phyloP scores from a whole-genome alignment of 768 basidiomycete genomes.

The Flagelloscypha sp. region DNA sequence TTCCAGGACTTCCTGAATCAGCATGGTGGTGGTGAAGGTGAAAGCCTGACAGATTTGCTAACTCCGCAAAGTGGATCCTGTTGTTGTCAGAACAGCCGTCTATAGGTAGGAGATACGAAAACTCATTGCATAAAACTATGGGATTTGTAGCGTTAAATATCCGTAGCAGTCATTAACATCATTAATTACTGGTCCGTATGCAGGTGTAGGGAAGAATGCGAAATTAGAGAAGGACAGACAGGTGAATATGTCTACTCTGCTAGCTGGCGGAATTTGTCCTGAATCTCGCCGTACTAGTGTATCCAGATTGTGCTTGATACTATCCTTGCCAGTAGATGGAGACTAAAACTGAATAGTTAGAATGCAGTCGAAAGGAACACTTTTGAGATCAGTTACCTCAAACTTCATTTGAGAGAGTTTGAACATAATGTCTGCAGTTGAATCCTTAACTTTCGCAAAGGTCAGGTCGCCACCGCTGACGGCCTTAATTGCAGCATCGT shows the following conservation, averaged over 20 bases:
- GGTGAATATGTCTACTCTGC: conserved; percentile 49
- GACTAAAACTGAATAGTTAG: conserved; percentile 39
- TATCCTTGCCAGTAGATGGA: conserved; percentile 84
- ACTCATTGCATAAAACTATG: too few relatives aligned
- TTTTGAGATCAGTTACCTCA: conserved; percentile 49
- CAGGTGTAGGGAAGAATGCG: too few relatives aligned
- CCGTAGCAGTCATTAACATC: too few relatives aligned
- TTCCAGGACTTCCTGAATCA: too few relatives aligned
- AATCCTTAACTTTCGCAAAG: conserved; percentile 82
- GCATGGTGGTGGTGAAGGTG: too few relatives aligned
- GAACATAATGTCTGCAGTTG: conserved; percentile 82
- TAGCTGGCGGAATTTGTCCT: conserved; percentile 85
- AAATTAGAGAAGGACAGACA: too few relatives aligned
- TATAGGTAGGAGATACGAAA: too few relatives aligned
- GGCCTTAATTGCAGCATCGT: conserved; percentile 82
- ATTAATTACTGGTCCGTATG: too few relatives aligned
- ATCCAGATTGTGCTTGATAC: conserved; percentile 77
- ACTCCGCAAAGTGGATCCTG: too few relatives aligned
- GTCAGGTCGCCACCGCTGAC: conserved; percentile 79
- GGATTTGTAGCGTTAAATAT: too few relatives aligned
- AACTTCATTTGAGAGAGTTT: conserved; percentile 99
- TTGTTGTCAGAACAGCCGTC: too few relatives aligned
- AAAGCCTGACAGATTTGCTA: too few relatives aligned
- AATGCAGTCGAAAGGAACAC: conserved; percentile 1
- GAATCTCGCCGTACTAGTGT: conserved; percentile 76